Conservation (phyloP, 305 asterid species). For the Stenogyne calaminthoides region DNA sequence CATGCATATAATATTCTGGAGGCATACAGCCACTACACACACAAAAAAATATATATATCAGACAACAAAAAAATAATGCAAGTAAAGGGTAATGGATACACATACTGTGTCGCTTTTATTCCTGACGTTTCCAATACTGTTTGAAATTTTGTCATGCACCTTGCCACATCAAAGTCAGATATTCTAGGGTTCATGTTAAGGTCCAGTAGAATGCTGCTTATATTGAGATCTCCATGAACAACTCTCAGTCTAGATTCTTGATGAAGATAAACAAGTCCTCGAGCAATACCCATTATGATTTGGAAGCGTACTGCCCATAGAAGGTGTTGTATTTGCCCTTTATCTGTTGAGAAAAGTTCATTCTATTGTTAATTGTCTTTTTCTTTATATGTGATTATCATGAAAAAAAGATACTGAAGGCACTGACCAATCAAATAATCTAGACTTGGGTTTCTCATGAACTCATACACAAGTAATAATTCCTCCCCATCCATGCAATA, state of each 20-base stretch:
- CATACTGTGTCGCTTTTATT: slow-evolving; percentile 31
- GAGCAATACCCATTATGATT: slow-evolving; percentile 40
- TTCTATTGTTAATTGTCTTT: not conserved
- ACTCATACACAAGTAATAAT: not conserved
- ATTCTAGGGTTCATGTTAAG: slow-evolving; percentile 39
- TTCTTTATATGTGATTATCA: not conserved
- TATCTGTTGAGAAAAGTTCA: not conserved
- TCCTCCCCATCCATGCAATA: not conserved
- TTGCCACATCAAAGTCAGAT: slow-evolving; percentile 27
- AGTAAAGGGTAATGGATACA: not conserved
- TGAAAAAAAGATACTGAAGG: not conserved
- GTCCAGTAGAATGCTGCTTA: slow-evolving; percentile 39
- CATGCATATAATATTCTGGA: slow-evolving; percentile 28
- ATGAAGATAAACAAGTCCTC: slow-evolving; percentile 41
- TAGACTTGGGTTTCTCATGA: not conserved
- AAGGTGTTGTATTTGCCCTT: not conserved
- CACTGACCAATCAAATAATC: not conserved
- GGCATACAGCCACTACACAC: slow-evolving; percentile 28
- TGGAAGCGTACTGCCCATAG: slow-evolving; percentile 18
- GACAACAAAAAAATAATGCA: not conserved
- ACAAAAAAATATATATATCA: not conserved
- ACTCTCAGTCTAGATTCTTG: slow-evolving; percentile 28
- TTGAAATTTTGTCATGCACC: not conserved
- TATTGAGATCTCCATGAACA: slow-evolving; percentile 35
- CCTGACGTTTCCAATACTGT: not conserved